Percentiles rank a stretch among this genome's conserved stretches.
These are phyloP conservation scores for Pochonia chlamydosporia DNA, from an alignment of 2,329 filamentous ascomycete genomes.

Conservation along the genomic window DNA sequence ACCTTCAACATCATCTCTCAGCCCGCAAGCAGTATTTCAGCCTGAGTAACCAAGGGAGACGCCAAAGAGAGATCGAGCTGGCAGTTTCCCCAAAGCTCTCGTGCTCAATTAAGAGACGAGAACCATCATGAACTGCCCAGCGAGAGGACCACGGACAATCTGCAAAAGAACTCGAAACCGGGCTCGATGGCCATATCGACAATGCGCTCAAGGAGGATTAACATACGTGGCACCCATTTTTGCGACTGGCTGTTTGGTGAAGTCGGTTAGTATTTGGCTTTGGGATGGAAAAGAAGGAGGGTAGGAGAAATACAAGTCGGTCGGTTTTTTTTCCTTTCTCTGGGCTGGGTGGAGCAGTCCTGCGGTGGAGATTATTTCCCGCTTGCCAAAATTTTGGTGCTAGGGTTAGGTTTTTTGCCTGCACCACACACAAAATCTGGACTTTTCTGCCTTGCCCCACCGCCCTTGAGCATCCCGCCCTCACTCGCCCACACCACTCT, in stretches of 20 bases:
- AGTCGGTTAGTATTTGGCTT: conserved; percentile 33
- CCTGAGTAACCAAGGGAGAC: conserved; percentile 51
- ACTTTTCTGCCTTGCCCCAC: conserved; percentile 32
- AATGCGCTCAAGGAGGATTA: conserved; percentile 32
- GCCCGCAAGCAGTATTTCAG: conserved; percentile 40
- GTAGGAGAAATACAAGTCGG: not conserved
- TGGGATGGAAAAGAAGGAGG: conserved; percentile 11
- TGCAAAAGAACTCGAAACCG: conserved; percentile 49
- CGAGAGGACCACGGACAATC: conserved; percentile 82
- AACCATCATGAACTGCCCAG: conserved; percentile 47
- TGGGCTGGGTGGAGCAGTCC: not conserved
- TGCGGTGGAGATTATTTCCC: conserved; percentile 2
- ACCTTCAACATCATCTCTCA: conserved; percentile 62
- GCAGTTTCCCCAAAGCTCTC: conserved; percentile 34
- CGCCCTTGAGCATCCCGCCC: conserved; percentile 22
- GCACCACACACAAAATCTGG: conserved; percentile 16
- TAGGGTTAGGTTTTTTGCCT: conserved; percentile 30
- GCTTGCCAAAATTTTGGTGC: conserved; percentile 1
- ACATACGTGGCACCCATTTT: conserved; percentile 51
- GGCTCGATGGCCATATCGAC: conserved; percentile 28
- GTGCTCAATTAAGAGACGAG: not conserved
- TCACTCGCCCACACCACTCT: conserved; percentile 17
- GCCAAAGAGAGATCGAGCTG: conserved; percentile 74
- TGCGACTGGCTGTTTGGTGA: conserved; percentile 30
- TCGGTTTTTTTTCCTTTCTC: conserved; percentile 9